Base-by-base conservation (phyloP, 352 stramenopile genomes). In the Phytophthora constricta region DNA sequence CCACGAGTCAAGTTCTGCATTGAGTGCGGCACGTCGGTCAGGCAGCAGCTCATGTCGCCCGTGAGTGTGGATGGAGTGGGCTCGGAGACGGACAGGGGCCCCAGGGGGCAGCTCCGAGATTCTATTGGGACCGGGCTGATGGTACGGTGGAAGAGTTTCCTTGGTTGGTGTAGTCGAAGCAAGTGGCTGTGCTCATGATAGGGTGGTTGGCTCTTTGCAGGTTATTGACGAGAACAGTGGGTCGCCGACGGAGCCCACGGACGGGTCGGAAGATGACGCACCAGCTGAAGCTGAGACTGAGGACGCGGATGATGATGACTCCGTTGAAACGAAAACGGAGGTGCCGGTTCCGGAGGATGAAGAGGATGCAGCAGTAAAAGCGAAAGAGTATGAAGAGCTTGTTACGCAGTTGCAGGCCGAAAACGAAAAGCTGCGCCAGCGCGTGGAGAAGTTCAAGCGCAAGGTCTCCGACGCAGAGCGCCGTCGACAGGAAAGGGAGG, bases 1-100 rank as follows among this genome's bases (percentile, higher is more conserved):
- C 70, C 74, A 17, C 72, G 80, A 26, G 87, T 96, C 25, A 96
- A 96, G 58, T 93, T 96, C 22, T 96, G 87, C 47, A 96, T 96
- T 58, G 86, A 96, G 56, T 96, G 87, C 52, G 87, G 87, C 16
- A 92, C 86, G 4, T 77, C 82, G 1, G 84, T 92, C 37, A 66
- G 78, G 2, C 73, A 78, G 39, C 80, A 86, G 50, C 13, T 90
- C 13, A 46, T 87, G 31, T 93, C 85, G 0, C 85, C 85, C 1
- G 71, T 78, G 1, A 78, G 71, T 53, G 66, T 68, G 11, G 64
- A 76, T 26, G 67, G 62, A 4, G 70, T 71, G 10, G 73, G 54
- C 10, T 60, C 41, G 2, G 75, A 76, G 28, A 46, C 39, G 7
- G 78, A 76, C 55, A 70, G 77, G 51, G 63, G 58, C 19, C 70